These are phyloP conservation scores for Macadamia integrifolia DNA, from an alignment of 164 flowering plant species.

Conservation along the genomic window DNA sequence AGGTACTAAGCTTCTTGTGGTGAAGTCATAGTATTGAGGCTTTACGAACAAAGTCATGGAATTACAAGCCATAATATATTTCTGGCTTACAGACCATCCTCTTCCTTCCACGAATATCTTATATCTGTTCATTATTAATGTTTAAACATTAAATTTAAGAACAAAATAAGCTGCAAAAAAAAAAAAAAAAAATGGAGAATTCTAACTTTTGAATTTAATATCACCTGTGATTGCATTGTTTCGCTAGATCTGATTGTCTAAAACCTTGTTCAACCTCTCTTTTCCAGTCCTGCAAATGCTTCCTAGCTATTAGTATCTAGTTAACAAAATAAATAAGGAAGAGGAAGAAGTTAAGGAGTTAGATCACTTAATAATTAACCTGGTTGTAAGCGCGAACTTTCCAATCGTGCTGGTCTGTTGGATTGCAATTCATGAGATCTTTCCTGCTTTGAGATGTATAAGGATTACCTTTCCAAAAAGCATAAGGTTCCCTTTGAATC, in stretches of 20 bases:
- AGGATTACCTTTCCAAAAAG: constrained; percentile 71
- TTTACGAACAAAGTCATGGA: constrained; percentile 40
- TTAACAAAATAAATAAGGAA: too few relatives aligned
- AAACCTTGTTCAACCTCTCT: constrained; percentile 36
- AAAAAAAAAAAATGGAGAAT: background rate
- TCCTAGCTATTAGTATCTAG: too few relatives aligned
- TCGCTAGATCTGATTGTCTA: constrained; percentile 39
- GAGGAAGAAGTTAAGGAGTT: too few relatives aligned
- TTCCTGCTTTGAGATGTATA: constrained; percentile 20
- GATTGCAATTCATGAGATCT: constrained; percentile 45
- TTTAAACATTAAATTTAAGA: background rate
- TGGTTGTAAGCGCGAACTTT: constrained; percentile 39
- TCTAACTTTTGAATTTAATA: background rate
- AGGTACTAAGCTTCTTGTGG: constrained; percentile 50
- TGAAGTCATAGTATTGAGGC: constrained; percentile 59
- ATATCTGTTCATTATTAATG: constrained; percentile 28
- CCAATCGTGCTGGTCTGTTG: constrained; percentile 38
- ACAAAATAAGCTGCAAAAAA: background rate
- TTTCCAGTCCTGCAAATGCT: constrained; percentile 47
- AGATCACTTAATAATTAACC: constrained; percentile 17
- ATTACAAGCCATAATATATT: constrained; percentile 66
- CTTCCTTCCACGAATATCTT: constrained; percentile 64
- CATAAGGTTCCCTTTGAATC: constrained; percentile 57
- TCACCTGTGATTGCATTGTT: constrained; percentile 58
- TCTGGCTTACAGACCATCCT: constrained; percentile 75